Conservation (phyloP, 805 yeast genomes). For the Kregervanrija fluxuum region DNA sequence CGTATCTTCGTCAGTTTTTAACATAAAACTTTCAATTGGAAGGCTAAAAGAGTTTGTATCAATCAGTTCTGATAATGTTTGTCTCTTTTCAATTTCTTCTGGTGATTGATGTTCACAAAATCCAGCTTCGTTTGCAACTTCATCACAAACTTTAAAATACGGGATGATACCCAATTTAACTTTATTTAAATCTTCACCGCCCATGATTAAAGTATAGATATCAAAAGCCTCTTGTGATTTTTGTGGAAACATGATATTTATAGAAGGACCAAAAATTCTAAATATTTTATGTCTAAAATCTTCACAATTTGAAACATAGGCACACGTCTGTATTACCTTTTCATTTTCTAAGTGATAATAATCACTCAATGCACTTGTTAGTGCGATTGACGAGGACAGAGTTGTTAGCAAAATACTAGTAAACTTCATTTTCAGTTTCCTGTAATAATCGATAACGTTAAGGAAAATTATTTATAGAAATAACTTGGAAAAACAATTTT, state of each 20-base stretch:
- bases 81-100: conserved; percentile 8
- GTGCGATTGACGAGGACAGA: neutral
- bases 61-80: conserved; percentile 15
- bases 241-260: conserved; percentile 15
- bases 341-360: conserved; percentile 14
- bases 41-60: conserved; percentile 8
- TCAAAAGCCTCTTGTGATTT: conserved; percentile 4
- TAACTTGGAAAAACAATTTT: too few relatives aligned
- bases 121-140: conserved; percentile 15
- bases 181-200: conserved; percentile 19
- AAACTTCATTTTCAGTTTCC: too few relatives aligned
- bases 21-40: conserved; percentile 14
- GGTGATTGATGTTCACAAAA: conserved; percentile 17
- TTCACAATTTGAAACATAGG: conserved; percentile 23
- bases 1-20: conserved; percentile 4
- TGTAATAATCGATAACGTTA: too few relatives aligned
- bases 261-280: neutral
- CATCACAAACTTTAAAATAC: conserved; percentile 26
- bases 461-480: too few relatives aligned
- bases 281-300: conserved; percentile 1
- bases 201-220: conserved; percentile 18
- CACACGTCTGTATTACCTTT: conserved; percentile 24
- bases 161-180: conserved; percentile 19
- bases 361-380: conserved; percentile 17
- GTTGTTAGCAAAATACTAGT: too few relatives aligned